Evolutionary conservation across 352 stramenopile species (phyloP).

Genomic region (Nothophytophthora sp.): DNA sequence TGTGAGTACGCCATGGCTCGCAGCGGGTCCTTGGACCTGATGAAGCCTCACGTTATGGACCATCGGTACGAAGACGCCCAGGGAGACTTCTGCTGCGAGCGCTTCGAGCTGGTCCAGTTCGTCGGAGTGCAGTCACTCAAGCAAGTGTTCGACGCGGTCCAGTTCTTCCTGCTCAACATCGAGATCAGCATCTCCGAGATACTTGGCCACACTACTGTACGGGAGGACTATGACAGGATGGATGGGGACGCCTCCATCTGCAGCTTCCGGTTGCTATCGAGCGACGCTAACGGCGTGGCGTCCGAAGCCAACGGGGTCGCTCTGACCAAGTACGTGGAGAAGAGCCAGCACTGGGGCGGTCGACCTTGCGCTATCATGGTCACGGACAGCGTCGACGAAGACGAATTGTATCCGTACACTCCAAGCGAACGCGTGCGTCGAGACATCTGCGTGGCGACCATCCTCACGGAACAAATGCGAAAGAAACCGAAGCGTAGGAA

Average conservation of each 20-base stretch:
- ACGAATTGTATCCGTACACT: conserved; percentile 53
- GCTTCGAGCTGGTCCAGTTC: conserved; percentile 22
- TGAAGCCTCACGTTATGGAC: not conserved
- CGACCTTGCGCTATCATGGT: conserved; percentile 31
- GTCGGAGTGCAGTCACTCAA: conserved; percentile 37
- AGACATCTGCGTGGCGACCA: too few relatives aligned
- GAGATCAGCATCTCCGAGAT: conserved; percentile 36
- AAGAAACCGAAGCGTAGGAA: too few relatives aligned
- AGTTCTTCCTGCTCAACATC: not conserved
- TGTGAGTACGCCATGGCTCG: not conserved
- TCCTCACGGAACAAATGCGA: too few relatives aligned
- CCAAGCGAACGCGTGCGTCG: conserved; percentile 24
- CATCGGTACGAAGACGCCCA: conserved; percentile 1
- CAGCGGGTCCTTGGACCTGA: not conserved
- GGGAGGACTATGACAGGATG: conserved; percentile 47
- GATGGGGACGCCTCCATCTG: conserved; percentile 28
- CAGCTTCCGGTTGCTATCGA: conserved; percentile 49
- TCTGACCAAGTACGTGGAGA: conserved; percentile 25
- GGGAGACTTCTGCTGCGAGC: not conserved
- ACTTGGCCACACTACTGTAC: conserved; percentile 47
- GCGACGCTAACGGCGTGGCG: conserved; percentile 14
- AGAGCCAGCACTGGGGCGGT: conserved; percentile 12
- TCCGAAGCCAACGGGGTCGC: conserved; percentile 17
- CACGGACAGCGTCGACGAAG: conserved; percentile 41
- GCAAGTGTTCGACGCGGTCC: conserved; percentile 30